Evolutionary conservation across 768 basidiomycete genomes (phyloP), one percentile per base, ranked within the genome.

Genomic region (Lanmaoa pseudosensibilis): DNA sequence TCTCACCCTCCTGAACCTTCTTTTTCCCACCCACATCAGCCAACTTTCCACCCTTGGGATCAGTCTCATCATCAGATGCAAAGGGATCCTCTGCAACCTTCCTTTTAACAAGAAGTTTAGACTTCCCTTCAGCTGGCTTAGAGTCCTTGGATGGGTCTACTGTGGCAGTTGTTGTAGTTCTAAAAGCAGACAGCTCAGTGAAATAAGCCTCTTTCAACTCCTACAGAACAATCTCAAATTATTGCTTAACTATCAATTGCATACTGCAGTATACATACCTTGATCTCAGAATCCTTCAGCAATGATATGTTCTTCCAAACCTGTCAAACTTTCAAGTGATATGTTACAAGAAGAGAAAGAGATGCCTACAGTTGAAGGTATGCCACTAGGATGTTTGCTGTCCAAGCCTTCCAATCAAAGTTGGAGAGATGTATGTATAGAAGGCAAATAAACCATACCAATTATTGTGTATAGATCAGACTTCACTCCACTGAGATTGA

Each of bases 371-470:
- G 88, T 89, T 23, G 88, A 85, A 39, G 78, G 81, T 49, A 91
- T 78, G 9, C 88, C 86, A 65, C 87, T 88, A 1, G 84, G 69
- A 65, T 90, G 89, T 65, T 91, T 91, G 70, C 87, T 89, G 61
- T 90, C 86, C 54, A 91, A 73, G 1, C 85, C 87, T 84, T 62
- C n/a, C 49, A 55, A 32, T n/a, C 3, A 46, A 37, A 36, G n/a
- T 56, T 11, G 58, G 33, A 19, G 5, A 40, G 30, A 5, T 9
- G 23, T 3, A 34, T 0, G 18, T n/a, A 32, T 25, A 16, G 5
- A 21, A 43, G 11, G 13, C 3, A 38, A n/a, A 41, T 2, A 49
- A n/a, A 27, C 56, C 69, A 38, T 64, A 84, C 86, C 84, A 56
- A 87, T 79, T 0, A 58, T 43, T 3, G 88, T 88, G 63, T 90